Percentiles rank a stretch among this genome's conserved stretches.
Evolutionary conservation across 2,329 filamentous ascomycete genomes (phyloP).

Genomic region (Trichoderma semiorbis): DNA sequence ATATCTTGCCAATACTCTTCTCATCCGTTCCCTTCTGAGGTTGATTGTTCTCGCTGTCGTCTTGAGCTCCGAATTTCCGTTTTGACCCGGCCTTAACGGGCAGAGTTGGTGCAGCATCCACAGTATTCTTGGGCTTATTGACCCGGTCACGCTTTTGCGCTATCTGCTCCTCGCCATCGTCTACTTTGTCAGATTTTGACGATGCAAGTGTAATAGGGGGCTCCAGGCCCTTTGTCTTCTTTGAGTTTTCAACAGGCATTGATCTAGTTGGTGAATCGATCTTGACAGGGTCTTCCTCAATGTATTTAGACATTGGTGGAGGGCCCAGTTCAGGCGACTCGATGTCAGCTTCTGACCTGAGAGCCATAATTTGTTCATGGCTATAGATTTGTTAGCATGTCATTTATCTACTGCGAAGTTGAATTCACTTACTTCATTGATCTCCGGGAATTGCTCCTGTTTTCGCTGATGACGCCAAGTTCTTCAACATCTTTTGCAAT

Average conservation of each 20-base stretch:
- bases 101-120: constrained; percentile 21
- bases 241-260: constrained; percentile 4
- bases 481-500: constrained; percentile 53
- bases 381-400: constrained; percentile 40
- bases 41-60: constrained; percentile 46
- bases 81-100: constrained; percentile 50
- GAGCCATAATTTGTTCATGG: constrained; percentile 60
- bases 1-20: constrained; percentile 25
- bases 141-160: not conserved
- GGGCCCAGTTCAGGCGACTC: constrained; percentile 69
- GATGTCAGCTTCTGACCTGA: constrained; percentile 48
- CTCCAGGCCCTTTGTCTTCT: constrained; percentile 25
- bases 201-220: constrained; percentile 33
- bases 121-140: not conserved
- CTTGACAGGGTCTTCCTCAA: constrained; percentile 55
- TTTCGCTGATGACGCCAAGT: constrained; percentile 60
- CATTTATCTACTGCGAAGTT: not conserved
- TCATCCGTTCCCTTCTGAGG: constrained; percentile 28
- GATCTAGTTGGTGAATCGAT: constrained; percentile 45
- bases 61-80: constrained; percentile 54
- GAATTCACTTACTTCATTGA: constrained; percentile 60
- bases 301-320: constrained; percentile 56
- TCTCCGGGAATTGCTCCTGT: constrained; percentile 62
- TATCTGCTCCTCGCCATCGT: not conserved
- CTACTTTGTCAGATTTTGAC: not conserved